These are phyloP conservation scores for Digitaria exilis DNA, from an alignment of 202 grass and related monocot genomes.

Conservation along the genomic window DNA sequence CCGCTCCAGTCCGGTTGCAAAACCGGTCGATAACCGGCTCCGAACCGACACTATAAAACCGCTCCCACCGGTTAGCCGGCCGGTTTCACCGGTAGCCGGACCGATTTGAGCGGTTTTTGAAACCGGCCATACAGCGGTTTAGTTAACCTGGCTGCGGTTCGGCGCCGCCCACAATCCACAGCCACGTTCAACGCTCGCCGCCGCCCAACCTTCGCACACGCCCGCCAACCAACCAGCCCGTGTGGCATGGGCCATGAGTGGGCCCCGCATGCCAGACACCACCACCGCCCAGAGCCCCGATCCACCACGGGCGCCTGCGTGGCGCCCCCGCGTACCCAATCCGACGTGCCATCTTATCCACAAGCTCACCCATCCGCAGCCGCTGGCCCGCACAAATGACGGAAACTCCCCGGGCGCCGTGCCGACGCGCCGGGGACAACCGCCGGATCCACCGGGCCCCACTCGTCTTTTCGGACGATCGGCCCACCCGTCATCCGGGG, in stretches of 20 bases:
- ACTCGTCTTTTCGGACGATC: neutral
- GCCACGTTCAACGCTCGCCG: neutral
- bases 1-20: too few relatives aligned
- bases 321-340: slow-evolving; percentile 3
- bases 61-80: too few relatives aligned
- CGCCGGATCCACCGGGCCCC: neutral
- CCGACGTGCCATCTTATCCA: slow-evolving; percentile 30
- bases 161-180: neutral
- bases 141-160: too few relatives aligned
- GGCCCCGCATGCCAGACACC: neutral
- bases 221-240: too few relatives aligned
- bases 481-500: neutral
- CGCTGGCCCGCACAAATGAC: neutral
- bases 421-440: neutral
- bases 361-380: neutral
- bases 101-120: too few relatives aligned
- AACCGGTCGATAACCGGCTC: too few relatives aligned
- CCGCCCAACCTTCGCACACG: neutral
- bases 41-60: too few relatives aligned
- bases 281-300: neutral
- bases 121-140: too few relatives aligned
- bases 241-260: neutral
- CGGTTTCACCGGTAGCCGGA: too few relatives aligned
- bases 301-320: neutral
- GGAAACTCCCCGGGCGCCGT: neutral